Base-by-base conservation (phyloP, 768 basidiomycete genomes). In the Hericium erinaceus region DNA sequence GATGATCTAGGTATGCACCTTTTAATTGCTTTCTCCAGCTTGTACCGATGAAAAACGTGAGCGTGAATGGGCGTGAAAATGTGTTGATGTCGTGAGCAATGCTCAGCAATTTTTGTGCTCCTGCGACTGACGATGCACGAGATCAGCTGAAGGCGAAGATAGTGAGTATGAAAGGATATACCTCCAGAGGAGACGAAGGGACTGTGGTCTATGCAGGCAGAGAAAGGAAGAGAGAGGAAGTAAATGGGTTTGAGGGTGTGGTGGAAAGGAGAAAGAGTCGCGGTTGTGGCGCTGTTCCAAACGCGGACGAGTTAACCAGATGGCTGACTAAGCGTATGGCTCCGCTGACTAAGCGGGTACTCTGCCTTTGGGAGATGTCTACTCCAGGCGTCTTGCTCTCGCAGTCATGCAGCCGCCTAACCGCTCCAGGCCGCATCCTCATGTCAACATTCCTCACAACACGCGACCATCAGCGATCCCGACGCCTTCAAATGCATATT, bases 21-120 rank as follows among this genome's bases (percentile, higher is more conserved):
- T 44, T 61, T 8, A 28, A 44, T 41, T 16, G 46, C 40, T 49
- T 9, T 13, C 41, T 54, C 60, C 60, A 57, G 60, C 11, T 46
- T 59, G 40, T 20, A 50, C 54, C 40, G 12, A 38, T 22, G 54
- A 16, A 12, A 24, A 15, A 18, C 13, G 54, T 13, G n/a, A 46
- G 16, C 44, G 20, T 12, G 49, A 16, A 51, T 51, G 26, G 15
- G 26, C 24, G 49, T 26, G 49, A 51, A 15, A 26, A 12, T 2
- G 24, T 37, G 49, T 16, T 18, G 11, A 51, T 11, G 49, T 16
- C 12, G 44, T 1, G 7, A 46, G 44, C 44, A n/a, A 16, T 46
- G 16, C 22, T 46, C 8, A 33, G 33, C 33, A 33, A 33, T 33
- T 33, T 33, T 33, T 33, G 33, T 33, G 33, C 33, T 33, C 33